Evolutionary conservation across 495 filamentous ascomycete species (phyloP), one percentile per base, ranked within the genome.

Genomic region (Aspergillus ellipticus): DNA sequence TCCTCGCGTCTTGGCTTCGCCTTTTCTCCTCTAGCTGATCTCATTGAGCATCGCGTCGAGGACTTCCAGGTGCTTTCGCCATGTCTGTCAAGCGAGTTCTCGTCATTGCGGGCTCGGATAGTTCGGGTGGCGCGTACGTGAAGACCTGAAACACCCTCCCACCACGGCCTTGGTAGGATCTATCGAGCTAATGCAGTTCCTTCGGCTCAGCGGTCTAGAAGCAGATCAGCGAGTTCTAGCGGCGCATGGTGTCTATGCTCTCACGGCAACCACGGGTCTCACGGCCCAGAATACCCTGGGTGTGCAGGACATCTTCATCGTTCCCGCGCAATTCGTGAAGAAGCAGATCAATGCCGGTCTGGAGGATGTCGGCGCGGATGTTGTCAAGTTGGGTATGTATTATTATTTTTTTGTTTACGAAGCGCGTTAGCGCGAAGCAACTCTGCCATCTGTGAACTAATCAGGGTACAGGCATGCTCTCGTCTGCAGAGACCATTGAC

Each of bases 161-260:
- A 57, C 45, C 57, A 55, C 39, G 45, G 17, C 28, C 49, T 20
- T n/a, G 41, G n/a, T n/a, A n/a, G n/a, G 0, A 4, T 17, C 48
- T 49, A 8, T 45, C 46, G n/a, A 28, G 48, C 60, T 66, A 63
- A 66, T 60, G 56, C 49, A 51, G 29, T 42, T 35, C 31, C 21
- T 47, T 41, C 16, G 52, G 24, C 33, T 51, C 42, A 96, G 91
- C 39, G 94, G 94, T n/a, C 83, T 98, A 39, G 94, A 98, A 67
- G 94, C 94, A 28, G 94, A 98, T 72, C 92, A 97, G 70, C 93
- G 94, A 66, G 92, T 96, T 49, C 86, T 97, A 33, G 88, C 92
- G 22, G 89, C 89, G 16, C 90, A 97, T 81, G 86, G 85, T 43
- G 90, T 88, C 74, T 97, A 97, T 76, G 92, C 91, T 54, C 94